Evolutionary conservation across 179 eudicot species (phyloP).

Genomic region (Patellifolia procumbens): DNA sequence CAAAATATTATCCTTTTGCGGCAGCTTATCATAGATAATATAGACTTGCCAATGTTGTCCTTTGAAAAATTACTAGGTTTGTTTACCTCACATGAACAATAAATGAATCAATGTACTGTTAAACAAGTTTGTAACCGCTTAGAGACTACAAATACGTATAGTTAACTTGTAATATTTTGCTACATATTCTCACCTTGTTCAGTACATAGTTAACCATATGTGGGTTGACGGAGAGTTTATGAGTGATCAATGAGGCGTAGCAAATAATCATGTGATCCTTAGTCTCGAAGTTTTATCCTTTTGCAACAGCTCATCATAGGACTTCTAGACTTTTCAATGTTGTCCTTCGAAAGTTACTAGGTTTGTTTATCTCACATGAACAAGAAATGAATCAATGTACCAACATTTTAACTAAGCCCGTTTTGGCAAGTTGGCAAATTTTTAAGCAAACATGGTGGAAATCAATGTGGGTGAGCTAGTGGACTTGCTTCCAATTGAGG

Average conservation of each 20-base stretch:
- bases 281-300: background rate
- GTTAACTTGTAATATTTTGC: background rate
- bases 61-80: too few species aligned
- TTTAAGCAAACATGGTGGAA: background rate
- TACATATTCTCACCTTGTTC: background rate
- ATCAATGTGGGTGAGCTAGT: background rate
- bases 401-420: background rate
- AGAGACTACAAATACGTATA: background rate
- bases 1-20: background rate
- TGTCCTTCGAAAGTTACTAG: background rate
- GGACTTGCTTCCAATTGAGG: background rate
- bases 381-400: background rate
- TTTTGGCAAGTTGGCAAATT: background rate
- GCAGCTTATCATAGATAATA: too few species aligned
- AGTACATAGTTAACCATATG: background rate
- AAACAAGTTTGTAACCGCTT: too few species aligned
- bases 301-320: background rate
- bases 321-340: background rate
- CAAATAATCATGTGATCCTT: background rate
- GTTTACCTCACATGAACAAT: too few species aligned
- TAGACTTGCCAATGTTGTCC: too few species aligned
- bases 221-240: background rate
- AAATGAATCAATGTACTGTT: too few species aligned
- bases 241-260: background rate
- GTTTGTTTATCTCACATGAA: background rate